Percentiles rank a stretch among this genome's conserved stretches.
These are phyloP conservation scores for Colletotrichum sojae DNA, from an alignment of 2,329 filamentous ascomycete genomes.

Conservation along the genomic window DNA sequence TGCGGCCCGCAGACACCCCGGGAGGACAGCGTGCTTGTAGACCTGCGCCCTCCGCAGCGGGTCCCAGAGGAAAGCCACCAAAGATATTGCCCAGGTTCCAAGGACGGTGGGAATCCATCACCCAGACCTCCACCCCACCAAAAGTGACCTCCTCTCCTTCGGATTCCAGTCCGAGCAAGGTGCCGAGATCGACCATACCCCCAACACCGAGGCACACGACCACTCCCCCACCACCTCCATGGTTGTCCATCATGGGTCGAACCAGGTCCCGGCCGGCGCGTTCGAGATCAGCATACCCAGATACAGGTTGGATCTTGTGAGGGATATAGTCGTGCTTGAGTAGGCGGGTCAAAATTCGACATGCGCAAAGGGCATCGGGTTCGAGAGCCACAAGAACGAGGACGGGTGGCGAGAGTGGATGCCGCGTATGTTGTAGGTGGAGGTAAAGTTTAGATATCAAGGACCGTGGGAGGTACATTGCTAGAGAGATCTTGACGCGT, in stretches of 20 bases:
- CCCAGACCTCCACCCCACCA: constrained; percentile 94
- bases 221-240: constrained; percentile 88
- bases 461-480: constrained; percentile 94
- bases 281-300: constrained; percentile 91
- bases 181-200: constrained; percentile 88
- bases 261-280: constrained; percentile 85
- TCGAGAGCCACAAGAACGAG: constrained; percentile 94
- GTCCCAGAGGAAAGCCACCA: constrained; percentile 75
- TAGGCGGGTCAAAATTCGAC: constrained; percentile 92
- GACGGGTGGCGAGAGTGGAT: constrained; percentile 92
- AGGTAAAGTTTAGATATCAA: constrained; percentile 93
- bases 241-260: constrained; percentile 85
- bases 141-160: constrained; percentile 78
- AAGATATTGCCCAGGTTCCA: constrained; percentile 98
- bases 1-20: constrained; percentile 81
- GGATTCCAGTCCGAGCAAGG: constrained; percentile 80
- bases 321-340: constrained; percentile 97
- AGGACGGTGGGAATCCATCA: constrained; percentile 90
- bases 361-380: constrained; percentile 94
- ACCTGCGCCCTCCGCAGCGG: constrained; percentile 62
- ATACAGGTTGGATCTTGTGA: constrained; percentile 96
- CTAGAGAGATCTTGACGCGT: constrained; percentile 49
- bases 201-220: constrained; percentile 95
- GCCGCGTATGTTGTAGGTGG: constrained; percentile 87
- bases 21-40: constrained; percentile 67